Conservation (phyloP, 768 basidiomycete species). For the Glaciozyma antarctica region DNA sequence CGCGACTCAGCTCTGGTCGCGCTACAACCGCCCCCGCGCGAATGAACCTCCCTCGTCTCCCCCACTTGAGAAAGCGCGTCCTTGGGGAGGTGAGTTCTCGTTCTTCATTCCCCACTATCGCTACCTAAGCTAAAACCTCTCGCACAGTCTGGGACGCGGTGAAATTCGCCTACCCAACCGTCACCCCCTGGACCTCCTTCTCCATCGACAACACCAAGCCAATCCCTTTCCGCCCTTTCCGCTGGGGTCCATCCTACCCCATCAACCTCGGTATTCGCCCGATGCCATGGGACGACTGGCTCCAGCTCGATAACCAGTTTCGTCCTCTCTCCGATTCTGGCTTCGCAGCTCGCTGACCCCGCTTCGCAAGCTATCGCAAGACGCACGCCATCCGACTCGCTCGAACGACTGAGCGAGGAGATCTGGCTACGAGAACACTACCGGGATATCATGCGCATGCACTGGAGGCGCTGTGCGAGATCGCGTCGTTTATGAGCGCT, state of each 20-base stretch:
- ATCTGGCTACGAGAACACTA: constrained; percentile 47
- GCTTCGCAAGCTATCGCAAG: constrained; percentile 1
- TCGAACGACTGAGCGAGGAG: constrained; percentile 50
- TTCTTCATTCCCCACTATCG: not conserved
- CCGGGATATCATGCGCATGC: constrained; percentile 44
- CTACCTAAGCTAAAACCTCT: not conserved
- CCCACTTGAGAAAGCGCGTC: not conserved
- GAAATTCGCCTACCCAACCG: not conserved
- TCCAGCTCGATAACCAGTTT: constrained; percentile 1
- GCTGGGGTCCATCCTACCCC: not conserved
- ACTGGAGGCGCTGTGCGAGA: constrained; percentile 43
- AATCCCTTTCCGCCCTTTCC: not conserved
- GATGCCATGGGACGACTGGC: constrained; percentile 4
- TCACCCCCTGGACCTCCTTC: not conserved
- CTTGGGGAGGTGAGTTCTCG: not conserved
- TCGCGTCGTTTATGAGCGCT: constrained; percentile 58
- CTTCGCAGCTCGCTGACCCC: not conserved
- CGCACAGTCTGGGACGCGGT: not conserved
- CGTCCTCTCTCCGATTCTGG: constrained; percentile 17
- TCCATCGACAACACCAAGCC: not conserved
- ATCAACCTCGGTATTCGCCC: not conserved
- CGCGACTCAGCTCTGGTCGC: not conserved
- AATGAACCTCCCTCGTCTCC: not conserved
- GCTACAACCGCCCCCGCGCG: not conserved
- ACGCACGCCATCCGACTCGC: constrained; percentile 46